phyloP scores from a whole-genome alignment of 352 stramenopile genomes.

The Phytophthora meadii region DNA sequence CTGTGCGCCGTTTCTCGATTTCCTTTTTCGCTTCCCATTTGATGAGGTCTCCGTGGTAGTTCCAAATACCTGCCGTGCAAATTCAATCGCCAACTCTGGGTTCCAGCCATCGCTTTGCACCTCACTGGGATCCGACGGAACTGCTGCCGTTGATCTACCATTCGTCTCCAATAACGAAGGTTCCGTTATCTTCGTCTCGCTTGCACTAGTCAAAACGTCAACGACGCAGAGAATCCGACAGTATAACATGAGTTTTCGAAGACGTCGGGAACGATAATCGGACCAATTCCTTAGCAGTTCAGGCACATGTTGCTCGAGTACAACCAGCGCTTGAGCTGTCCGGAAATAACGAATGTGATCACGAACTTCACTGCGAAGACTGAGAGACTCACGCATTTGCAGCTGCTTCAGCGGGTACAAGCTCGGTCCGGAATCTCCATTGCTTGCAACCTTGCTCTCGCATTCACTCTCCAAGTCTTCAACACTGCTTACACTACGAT shows the following conservation, averaged over 20 bases:
- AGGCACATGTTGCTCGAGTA: conserved; percentile 29
- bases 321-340: conserved; percentile 39
- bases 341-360: conserved; percentile 43
- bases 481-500: conserved; percentile 4
- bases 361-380: conserved; percentile 43
- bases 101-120: conserved; percentile 31
- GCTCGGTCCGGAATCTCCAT: conserved; percentile 1
- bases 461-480: conserved; percentile 21
- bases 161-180: conserved; percentile 8
- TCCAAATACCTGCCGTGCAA: conserved; percentile 38
- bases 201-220: conserved; percentile 41
- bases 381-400: conserved; percentile 27
- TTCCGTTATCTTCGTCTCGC: conserved; percentile 10
- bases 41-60: conserved; percentile 8
- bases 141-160: background rate
- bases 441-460: conserved; percentile 13
- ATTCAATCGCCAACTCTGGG: conserved; percentile 43
- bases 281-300: conserved; percentile 8
- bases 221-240: conserved; percentile 54
- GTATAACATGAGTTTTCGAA: conserved; percentile 37
- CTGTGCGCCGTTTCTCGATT: conserved; percentile 4
- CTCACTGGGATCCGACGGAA: background rate
- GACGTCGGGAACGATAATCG: background rate
- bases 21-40: conserved; percentile 35
- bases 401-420: conserved; percentile 14